Percentiles rank a stretch among this genome's conserved stretches.
phyloP scores from a whole-genome alignment of 257 asterid species.

The Przewalskia tangutica region DNA sequence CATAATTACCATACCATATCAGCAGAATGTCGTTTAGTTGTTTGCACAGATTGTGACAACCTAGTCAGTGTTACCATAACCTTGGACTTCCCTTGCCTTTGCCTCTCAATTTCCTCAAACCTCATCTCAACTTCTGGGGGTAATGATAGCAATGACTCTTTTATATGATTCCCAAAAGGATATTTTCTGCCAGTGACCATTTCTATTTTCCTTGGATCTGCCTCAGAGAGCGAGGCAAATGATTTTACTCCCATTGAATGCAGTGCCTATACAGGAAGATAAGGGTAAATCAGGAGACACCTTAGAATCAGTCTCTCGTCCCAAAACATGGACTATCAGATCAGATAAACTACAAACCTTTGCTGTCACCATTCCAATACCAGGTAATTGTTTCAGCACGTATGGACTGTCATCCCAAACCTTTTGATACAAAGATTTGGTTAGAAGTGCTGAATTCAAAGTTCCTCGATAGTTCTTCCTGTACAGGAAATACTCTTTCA shows the following conservation, averaged over 20 bases:
- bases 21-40: conserved; percentile 72
- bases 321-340: neutral
- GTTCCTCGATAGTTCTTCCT: conserved; percentile 76
- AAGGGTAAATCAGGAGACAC: neutral
- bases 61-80: conserved; percentile 69
- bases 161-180: conserved; percentile 94
- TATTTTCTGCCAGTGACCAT: conserved; percentile 79
- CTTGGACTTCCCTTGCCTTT: conserved; percentile 61
- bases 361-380: conserved; percentile 98
- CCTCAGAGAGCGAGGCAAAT: conserved; percentile 64
- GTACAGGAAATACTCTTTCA: conserved; percentile 81
- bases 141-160: conserved; percentile 60
- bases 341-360: conserved; percentile 42
- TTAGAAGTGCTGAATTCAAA: conserved; percentile 54
- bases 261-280: conserved; percentile 51
- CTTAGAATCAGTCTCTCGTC: neutral
- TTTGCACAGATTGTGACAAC: conserved; percentile 43
- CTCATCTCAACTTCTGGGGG: conserved; percentile 85
- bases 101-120: conserved; percentile 49
- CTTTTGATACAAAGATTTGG: conserved; percentile 80
- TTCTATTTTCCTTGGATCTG: conserved; percentile 96
- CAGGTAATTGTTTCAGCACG: conserved; percentile 93
- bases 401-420: conserved; percentile 92
- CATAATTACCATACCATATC: conserved; percentile 40
- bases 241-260: conserved; percentile 88